Conservation (phyloP, 2,329 filamentous ascomycete species). For the Parastagonospora avenae region DNA sequence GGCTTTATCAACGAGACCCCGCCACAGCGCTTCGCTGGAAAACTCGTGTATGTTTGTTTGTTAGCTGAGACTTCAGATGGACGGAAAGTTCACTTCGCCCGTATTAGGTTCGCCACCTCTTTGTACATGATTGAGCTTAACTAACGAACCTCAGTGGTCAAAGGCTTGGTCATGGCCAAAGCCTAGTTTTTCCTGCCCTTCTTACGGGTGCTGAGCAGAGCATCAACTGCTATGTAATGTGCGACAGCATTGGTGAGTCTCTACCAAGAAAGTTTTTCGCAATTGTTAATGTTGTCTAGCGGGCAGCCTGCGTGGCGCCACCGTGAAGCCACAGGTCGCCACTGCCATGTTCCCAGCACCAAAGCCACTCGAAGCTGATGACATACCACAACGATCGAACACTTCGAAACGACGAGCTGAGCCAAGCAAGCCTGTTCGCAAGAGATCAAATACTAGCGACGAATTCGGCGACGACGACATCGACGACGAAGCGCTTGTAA, state of each 20-base stretch:
- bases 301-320: conserved; percentile 61
- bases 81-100: conserved; percentile 69
- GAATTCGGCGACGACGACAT: conserved; percentile 60
- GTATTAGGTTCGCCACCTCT: conserved; percentile 55
- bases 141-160: conserved; percentile 61
- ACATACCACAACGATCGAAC: conserved; percentile 26
- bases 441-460: conserved; percentile 43
- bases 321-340: conserved; percentile 57
- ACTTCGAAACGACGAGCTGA: conserved; percentile 39
- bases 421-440: conserved; percentile 8
- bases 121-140: background rate
- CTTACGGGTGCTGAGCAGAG: conserved; percentile 61
- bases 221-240: conserved; percentile 74
- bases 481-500: conserved; percentile 59
- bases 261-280: rapidly evolving
- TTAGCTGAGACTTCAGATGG: conserved; percentile 75
- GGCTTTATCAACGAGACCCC: conserved; percentile 72
- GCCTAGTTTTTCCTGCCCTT: conserved; percentile 64
- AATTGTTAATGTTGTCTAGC: conserved; percentile 47
- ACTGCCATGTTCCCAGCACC: conserved; percentile 49
- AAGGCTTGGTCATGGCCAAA: conserved; percentile 66
- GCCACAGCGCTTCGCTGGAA: conserved; percentile 67
- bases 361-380: conserved; percentile 20
- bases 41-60: conserved; percentile 72
- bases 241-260: conserved; percentile 75